phyloP scores from a whole-genome alignment of 2,329 filamentous ascomycete genomes.

The Colletotrichum gloeosporioides region DNA sequence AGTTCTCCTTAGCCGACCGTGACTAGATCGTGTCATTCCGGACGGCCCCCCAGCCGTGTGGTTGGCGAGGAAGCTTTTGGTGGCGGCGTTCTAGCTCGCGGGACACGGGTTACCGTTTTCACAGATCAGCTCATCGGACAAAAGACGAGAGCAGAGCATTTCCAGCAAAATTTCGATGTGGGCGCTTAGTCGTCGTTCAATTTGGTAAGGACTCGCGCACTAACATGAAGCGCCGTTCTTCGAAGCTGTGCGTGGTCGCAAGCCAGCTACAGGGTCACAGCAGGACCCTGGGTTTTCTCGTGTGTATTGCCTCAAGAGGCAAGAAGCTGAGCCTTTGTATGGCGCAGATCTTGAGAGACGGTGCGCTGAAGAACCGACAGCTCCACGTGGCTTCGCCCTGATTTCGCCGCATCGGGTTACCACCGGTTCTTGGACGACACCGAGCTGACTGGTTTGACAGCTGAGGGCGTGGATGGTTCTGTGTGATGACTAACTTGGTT shows the following conservation, averaged over 20 bases:
- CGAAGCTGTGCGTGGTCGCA: background rate
- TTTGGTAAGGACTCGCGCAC: background rate
- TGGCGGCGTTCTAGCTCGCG: background rate
- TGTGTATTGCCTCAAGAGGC: background rate
- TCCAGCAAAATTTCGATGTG: background rate
- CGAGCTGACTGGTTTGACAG: background rate
- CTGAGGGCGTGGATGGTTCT: background rate
- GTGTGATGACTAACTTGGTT: background rate
- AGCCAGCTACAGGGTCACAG: background rate
- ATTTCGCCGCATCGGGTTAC: background rate
- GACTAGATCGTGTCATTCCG: background rate
- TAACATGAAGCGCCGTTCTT: background rate
- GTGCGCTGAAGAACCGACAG: background rate
- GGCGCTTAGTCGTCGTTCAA: background rate
- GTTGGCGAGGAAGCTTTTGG: background rate
- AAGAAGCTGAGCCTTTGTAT: background rate
- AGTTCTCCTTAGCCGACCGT: background rate
- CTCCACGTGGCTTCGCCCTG: background rate
- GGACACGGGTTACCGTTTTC: background rate
- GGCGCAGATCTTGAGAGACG: background rate
- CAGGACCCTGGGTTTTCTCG: background rate
- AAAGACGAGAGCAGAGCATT: background rate
- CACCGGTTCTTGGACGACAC: background rate
- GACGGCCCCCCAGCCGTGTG: background rate
- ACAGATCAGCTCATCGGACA: background rate